A percentile compares a stretch with the other conserved stretches of the same genome.
Conservation (phyloP, 1,139 yeast genomes). For the Blastobotrys buckinghamii region DNA sequence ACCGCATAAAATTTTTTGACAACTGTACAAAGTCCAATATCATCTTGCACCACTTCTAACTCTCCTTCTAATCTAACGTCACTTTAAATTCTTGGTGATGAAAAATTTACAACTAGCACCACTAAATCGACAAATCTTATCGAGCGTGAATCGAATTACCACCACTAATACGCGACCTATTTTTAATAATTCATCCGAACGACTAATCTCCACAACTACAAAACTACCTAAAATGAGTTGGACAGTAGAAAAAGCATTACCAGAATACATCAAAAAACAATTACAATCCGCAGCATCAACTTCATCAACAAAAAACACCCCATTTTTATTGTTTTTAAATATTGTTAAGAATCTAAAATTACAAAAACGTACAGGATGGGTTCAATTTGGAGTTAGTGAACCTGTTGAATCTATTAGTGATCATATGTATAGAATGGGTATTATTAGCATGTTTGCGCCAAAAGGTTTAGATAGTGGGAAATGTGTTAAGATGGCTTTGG, state of each 20-base stretch:
- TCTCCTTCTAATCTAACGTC: too few species aligned
- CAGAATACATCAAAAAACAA: conserved; percentile 43
- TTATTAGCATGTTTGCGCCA: conserved; percentile 69
- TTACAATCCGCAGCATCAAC: conserved; percentile 22
- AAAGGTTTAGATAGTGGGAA: conserved; percentile 40
- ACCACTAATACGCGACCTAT: too few species aligned
- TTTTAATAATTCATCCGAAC: too few species aligned
- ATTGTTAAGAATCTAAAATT: conserved; percentile 69
- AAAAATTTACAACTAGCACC: too few species aligned
- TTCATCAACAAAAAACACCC: conserved; percentile 6
- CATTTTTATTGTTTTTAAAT: conserved; percentile 50
- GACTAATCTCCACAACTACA: too few species aligned
- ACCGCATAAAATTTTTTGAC: too few species aligned
- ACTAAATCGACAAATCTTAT: too few species aligned
- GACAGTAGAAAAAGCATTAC: conserved; percentile 59
- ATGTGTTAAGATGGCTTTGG: conserved; percentile 80
- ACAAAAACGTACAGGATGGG: conserved; percentile 92
- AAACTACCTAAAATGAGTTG: conserved; percentile 31
- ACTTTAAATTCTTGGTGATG: too few species aligned
- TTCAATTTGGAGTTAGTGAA: conserved; percentile 42
- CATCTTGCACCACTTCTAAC: too few species aligned
- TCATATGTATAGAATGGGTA: conserved; percentile 96
- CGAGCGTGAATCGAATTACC: too few species aligned
- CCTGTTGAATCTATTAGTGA: conserved; percentile 73
- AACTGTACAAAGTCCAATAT: too few species aligned